Base-by-base conservation (phyloP, 1,284 basidiomycete genomes). In the Omphalotus olearius region DNA sequence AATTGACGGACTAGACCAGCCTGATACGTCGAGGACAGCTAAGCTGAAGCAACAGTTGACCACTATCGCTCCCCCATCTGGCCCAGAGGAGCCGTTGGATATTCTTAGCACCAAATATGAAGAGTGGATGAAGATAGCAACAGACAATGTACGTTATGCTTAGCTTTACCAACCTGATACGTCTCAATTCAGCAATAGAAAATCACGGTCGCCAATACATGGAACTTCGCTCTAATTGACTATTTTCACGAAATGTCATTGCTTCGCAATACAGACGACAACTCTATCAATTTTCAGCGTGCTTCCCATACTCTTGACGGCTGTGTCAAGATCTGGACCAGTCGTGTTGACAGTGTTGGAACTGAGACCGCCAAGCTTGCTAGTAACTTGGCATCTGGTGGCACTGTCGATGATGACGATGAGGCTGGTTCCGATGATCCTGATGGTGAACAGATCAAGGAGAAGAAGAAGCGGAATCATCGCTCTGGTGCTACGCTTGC, bases 41-140 rank as follows among this genome's bases (percentile, higher is more conserved):
- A 79, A 76, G 57, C 78, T 80, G 64, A 84, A 83, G 57, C 80
- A 81, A 53, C 82, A 79, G 51, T 74, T 88, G 7, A 79, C 82
- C 51, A 73, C 76, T 23, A 75, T 83, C 17, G 79, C 81, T 2
- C 74, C 79, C 13, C 77, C 82, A 52, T 77, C 80, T 2, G 76
- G 79, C 1, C 69, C 70, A 13, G 78, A 83, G 28, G 79, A 85
- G 13, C 75, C 83, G 0, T 69, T 86, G 59, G 90, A 93, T 60
- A 82, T 92, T 28, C 90, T 91, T 82, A 90, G 77, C 69, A 88
- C 83, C 36, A 95, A 94, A 62, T 95, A 88, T 64, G 96, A 99
- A 66, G 94, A 99, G 66, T 99, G 97, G 96, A 99, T 99, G 96
- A 99, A 98, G 76, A 89, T 99, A 84, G 95, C 95, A 1, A 98